phyloP scores from a whole-genome alignment of 306 rosid species.

The Luffa acutangula region DNA sequence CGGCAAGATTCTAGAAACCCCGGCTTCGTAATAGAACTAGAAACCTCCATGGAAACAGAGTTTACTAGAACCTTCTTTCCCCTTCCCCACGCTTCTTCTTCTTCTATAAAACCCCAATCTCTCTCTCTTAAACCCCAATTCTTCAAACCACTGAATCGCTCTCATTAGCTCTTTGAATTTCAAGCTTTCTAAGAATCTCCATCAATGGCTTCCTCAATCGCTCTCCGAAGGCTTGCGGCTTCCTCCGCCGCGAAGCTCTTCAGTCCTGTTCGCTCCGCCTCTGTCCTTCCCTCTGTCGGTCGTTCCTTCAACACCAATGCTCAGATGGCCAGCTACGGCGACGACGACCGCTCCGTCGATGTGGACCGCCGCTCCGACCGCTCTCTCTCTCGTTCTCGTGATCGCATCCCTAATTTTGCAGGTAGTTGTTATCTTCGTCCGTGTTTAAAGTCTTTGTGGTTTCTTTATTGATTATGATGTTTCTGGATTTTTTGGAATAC shows the following conservation, averaged over 20 bases:
- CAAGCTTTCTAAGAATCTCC: background rate
- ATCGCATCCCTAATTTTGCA: constrained; percentile 10
- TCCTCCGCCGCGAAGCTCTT: constrained; percentile 15
- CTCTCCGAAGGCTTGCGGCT: constrained; percentile 21
- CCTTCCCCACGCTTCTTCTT: constrained; percentile 1
- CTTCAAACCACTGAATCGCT: no score
- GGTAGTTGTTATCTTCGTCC: constrained; percentile 13
- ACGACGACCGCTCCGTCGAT: constrained; percentile 9
- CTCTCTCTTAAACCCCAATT: background rate
- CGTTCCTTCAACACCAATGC: constrained; percentile 35
- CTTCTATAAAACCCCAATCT: background rate
- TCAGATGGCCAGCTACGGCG: constrained; percentile 18
- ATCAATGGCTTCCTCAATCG: constrained; percentile 18
- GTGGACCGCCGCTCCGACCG: constrained; percentile 14
- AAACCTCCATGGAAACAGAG: background rate
- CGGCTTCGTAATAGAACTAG: constrained; percentile 11
- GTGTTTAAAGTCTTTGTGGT: background rate
- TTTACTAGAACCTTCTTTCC: constrained; percentile 12
- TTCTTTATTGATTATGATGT: background rate
- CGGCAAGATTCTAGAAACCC: background rate
- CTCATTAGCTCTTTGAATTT: background rate
- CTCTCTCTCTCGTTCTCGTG: constrained; percentile 21
- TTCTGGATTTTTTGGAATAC: background rate
- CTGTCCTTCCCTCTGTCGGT: constrained; percentile 16
- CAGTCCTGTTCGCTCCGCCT: constrained; percentile 20